Conservation (phyloP, 352 stramenopile genomes). For the Phytophthora chlamydospora region DNA sequence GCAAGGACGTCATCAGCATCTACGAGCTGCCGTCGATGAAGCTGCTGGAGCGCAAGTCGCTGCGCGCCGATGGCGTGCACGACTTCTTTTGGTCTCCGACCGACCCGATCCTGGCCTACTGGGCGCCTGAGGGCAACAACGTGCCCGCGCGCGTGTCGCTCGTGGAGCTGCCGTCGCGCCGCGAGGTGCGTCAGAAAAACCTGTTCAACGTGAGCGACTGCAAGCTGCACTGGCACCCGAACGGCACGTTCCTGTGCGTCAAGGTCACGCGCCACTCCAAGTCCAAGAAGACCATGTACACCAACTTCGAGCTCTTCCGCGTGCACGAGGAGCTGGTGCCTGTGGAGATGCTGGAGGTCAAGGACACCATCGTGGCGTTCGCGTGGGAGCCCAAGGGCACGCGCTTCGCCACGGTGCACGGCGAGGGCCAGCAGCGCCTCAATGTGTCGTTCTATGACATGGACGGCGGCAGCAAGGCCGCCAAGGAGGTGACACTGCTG, state of each 20-base stretch:
- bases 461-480: constrained; percentile 66
- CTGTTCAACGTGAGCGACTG: constrained; percentile 97
- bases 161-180: constrained; percentile 94
- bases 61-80: constrained; percentile 93
- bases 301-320: constrained; percentile 99
- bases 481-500: constrained; percentile 93
- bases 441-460: constrained; percentile 98
- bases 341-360: constrained; percentile 98
- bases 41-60: constrained; percentile 97
- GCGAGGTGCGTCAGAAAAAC: constrained; percentile 98
- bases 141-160: constrained; percentile 97
- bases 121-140: constrained; percentile 95
- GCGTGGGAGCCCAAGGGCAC: constrained; percentile 96
- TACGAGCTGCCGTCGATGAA: constrained; percentile 97
- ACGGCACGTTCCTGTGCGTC: constrained; percentile 94
- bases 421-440: constrained; percentile 91
- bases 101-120: constrained; percentile 96
- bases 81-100: constrained; percentile 99
- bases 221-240: constrained; percentile 96
- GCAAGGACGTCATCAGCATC: constrained; percentile 92
- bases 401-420: constrained; percentile 97
- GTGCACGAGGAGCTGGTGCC: constrained; percentile 95
- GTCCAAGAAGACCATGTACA: constrained; percentile 98
- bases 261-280: constrained; percentile 91
- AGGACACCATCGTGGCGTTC: constrained; percentile 96